Conservation (phyloP, 768 basidiomycete genomes). For the Lactifluus pinguis region DNA sequence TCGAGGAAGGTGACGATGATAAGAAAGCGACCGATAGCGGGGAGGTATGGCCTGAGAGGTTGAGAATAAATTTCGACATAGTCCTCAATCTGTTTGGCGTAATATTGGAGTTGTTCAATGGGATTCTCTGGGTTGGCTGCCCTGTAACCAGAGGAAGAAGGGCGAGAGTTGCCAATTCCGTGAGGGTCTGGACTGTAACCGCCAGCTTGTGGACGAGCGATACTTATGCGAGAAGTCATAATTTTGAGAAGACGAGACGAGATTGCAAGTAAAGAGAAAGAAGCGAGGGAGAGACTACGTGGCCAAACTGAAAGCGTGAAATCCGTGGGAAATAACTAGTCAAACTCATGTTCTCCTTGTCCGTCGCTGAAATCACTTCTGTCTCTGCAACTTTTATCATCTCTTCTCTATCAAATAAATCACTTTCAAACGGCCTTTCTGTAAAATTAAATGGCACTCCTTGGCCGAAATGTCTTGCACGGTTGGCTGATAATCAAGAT, state of each 20-base stretch:
- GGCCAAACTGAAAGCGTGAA: not conserved
- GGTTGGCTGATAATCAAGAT: constrained; percentile 54
- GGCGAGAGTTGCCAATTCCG: constrained; percentile 65
- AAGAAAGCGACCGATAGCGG: constrained; percentile 89
- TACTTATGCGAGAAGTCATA: constrained; percentile 79
- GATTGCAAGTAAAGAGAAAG: not conserved
- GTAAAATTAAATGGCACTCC: constrained; percentile 72
- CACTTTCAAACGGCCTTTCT: constrained; percentile 63
- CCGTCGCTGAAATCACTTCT: constrained; percentile 74
- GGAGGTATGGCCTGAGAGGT: constrained; percentile 89
- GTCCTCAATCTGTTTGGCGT: constrained; percentile 80
- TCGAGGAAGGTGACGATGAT: constrained; percentile 98
- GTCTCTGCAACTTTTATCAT: constrained; percentile 78
- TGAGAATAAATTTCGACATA: constrained; percentile 86
- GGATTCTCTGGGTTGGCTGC: constrained; percentile 78
- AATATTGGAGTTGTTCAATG: constrained; percentile 61
- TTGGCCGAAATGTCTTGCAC: constrained; percentile 74
- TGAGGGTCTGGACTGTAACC: constrained; percentile 65
- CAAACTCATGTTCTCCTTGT: constrained; percentile 51
- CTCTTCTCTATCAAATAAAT: constrained; percentile 35
- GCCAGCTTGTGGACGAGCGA: constrained; percentile 54
- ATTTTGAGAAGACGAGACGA: not conserved
- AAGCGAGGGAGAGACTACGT: not conserved
- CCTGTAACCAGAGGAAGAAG: constrained; percentile 56
- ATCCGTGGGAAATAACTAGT: not conserved